A percentile compares a stretch with the other conserved stretches of the same genome.
These are phyloP conservation scores for Ustilaginoidea virens DNA, from an alignment of 2,329 filamentous ascomycete species.

Conservation along the genomic window DNA sequence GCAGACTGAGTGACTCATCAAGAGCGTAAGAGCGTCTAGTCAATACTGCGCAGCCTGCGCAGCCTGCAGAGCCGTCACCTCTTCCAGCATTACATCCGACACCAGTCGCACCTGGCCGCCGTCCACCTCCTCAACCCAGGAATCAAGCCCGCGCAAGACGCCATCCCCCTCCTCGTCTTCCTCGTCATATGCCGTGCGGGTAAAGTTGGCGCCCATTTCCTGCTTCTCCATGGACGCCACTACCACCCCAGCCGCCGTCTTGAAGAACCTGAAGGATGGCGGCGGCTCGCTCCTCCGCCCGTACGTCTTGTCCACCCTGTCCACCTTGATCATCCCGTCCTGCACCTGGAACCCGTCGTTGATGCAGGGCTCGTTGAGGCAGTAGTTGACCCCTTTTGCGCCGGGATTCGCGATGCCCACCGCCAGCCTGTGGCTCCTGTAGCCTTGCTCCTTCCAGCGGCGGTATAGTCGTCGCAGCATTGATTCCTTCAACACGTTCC, in stretches of 20 bases:
- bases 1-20: too few species aligned
- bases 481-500: not conserved
- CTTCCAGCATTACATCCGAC: not conserved
- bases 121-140: not conserved
- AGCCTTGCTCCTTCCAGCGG: not conserved
- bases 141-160: not conserved
- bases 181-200: not conserved
- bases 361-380: slow-evolving; percentile 3
- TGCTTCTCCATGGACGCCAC: slow-evolving; percentile 1
- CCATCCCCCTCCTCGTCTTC: not conserved
- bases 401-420: slow-evolving; percentile 1
- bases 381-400: slow-evolving; percentile 1
- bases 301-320: not conserved
- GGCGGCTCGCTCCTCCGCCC: not conserved
- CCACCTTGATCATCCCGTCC: slow-evolving; percentile 2
- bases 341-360: slow-evolving; percentile 3
- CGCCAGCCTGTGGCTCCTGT: not conserved
- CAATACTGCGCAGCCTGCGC: too few species aligned
- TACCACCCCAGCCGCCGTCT: not conserved
- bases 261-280: slow-evolving; percentile 1
- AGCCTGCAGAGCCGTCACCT: not conserved
- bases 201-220: not conserved
- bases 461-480: not conserved
- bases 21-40: too few species aligned
- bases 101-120: not conserved